Percentiles rank a stretch among this genome's conserved stretches.
phyloP scores from a whole-genome alignment of 805 yeast genomes.

The Candida maris region DNA sequence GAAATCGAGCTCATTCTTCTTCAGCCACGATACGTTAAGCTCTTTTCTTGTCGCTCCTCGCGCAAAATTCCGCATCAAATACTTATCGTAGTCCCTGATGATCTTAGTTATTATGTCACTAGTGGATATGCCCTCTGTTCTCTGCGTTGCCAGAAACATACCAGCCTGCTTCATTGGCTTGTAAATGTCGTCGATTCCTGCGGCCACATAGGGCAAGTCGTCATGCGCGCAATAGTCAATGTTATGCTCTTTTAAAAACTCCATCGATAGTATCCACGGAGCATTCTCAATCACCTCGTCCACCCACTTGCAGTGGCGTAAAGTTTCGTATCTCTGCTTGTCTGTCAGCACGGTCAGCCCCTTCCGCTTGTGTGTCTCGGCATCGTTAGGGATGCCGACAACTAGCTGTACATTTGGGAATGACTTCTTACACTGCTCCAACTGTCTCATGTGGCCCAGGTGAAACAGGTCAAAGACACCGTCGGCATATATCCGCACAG shows the following conservation, averaged over 20 bases:
- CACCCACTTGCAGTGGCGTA: conserved; percentile 94
- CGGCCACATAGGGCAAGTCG: conserved; percentile 89
- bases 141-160: conserved; percentile 87
- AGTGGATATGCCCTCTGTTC: conserved; percentile 95
- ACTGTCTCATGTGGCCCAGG: conserved; percentile 95
- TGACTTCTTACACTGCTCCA: conserved; percentile 94
- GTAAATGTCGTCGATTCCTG: conserved; percentile 89
- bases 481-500: conserved; percentile 94
- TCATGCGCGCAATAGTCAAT: conserved; percentile 98
- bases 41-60: conserved; percentile 97
- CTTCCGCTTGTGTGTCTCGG: conserved; percentile 85
- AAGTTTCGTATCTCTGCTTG: conserved; percentile 84
- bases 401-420: conserved; percentile 80
- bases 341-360: conserved; percentile 92
- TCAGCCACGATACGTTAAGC: conserved; percentile 94
- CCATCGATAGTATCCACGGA: conserved; percentile 91
- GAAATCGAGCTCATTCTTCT: conserved; percentile 92
- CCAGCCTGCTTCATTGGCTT: conserved; percentile 88
- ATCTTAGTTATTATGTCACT: conserved; percentile 94
- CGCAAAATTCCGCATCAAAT: conserved; percentile 94
- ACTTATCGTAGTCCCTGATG: conserved; percentile 93
- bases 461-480: conserved; percentile 97
- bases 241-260: conserved; percentile 70
- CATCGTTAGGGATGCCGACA: conserved; percentile 89
- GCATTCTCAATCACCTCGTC: conserved; percentile 94